Evolutionary conservation across 495 filamentous ascomycete species (phyloP).

Genomic region (Cercophora sp.): DNA sequence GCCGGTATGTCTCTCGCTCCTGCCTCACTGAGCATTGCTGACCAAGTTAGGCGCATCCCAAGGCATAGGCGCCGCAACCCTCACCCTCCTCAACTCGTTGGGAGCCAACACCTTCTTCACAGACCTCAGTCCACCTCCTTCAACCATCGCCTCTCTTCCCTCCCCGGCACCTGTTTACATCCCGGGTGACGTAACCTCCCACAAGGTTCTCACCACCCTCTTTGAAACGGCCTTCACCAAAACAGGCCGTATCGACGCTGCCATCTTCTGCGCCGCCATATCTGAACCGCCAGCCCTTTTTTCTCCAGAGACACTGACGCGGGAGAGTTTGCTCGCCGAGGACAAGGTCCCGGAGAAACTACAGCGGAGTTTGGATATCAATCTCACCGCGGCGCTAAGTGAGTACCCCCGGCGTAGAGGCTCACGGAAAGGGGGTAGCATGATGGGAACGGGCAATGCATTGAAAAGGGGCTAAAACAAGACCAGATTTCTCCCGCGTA

Average conservation of each 20-base stretch:
- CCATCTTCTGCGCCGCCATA: conserved; percentile 22
- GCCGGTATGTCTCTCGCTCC: conserved; percentile 11
- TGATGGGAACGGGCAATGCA: not conserved
- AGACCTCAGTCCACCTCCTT: conserved; percentile 16
- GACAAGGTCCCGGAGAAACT: not conserved
- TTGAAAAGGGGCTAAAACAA: conserved; percentile 14
- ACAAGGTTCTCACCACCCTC: conserved; percentile 19
- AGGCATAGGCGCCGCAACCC: conserved; percentile 30
- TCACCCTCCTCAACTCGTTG: conserved; percentile 10
- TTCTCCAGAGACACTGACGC: conserved; percentile 17
- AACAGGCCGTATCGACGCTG: conserved; percentile 20
- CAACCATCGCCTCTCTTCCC: not conserved
- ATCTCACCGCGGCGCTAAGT: not conserved
- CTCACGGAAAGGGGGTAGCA: not conserved
- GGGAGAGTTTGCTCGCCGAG: conserved; percentile 17
- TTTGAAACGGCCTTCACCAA: conserved; percentile 19
- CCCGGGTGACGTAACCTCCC: conserved; percentile 19
- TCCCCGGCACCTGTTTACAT: conserved; percentile 9
- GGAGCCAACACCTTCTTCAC: conserved; percentile 26
- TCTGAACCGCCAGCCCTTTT: conserved; percentile 18
- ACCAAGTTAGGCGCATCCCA: conserved; percentile 20
- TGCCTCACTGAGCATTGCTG: not conserved
- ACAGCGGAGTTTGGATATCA: not conserved
- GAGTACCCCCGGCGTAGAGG: no score
- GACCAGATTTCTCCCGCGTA: conserved; percentile 18